Conservation (phyloP, 108 stramenopile genomes). For the Nannochloropsis salina region DNA sequence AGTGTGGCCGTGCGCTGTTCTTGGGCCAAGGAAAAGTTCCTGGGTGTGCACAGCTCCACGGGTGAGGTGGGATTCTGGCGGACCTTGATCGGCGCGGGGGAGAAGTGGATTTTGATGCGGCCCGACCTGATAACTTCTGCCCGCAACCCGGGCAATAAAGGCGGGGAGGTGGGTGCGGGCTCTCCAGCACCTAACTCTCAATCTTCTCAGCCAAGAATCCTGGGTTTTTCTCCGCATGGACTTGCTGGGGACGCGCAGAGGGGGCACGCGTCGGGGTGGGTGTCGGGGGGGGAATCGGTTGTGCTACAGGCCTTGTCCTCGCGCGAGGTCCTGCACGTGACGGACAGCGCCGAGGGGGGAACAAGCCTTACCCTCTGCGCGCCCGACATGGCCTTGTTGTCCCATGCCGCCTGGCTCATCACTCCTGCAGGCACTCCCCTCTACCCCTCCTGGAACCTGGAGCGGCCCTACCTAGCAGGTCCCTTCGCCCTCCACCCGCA, state of each 20-base stretch:
- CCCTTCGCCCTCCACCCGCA: constrained; percentile 18
- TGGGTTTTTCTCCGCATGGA: neutral
- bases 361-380: neutral
- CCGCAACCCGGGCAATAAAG: neutral
- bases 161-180: neutral
- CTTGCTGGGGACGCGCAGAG: neutral
- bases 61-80: constrained; percentile 10
- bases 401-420: neutral
- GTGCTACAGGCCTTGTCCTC: neutral
- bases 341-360: neutral
- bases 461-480: constrained; percentile 28
- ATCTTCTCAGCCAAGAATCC: neutral
- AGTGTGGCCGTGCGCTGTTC: neutral
- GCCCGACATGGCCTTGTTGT: neutral
- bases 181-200: neutral
- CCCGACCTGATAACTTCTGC: neutral
- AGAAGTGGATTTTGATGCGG: neutral
- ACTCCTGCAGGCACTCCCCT: neutral
- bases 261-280: neutral
- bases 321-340: neutral
- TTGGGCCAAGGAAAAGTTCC: neutral
- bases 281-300: neutral
- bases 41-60: constrained; percentile 3
- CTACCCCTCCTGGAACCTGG: neutral
- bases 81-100: constrained; percentile 9